Evolutionary conservation across 1,139 yeast genomes (phyloP).

Genomic region (Komagataea norvegica): DNA sequence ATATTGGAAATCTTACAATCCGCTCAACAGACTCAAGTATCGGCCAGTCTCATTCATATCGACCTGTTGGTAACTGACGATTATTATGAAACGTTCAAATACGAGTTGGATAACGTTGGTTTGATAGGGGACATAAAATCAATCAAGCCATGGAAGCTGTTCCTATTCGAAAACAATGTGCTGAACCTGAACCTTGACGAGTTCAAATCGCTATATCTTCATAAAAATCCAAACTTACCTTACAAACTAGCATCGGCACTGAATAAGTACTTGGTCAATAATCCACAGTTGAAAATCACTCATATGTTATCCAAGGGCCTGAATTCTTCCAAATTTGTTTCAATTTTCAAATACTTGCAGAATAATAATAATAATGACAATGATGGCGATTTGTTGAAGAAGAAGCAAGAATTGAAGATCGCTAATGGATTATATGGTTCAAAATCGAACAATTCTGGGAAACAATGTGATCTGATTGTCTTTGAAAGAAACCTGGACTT

Average conservation of each 20-base stretch:
- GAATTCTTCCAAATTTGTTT: slow-evolving; percentile 38
- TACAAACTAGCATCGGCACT: slow-evolving; percentile 35
- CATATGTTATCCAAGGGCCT: slow-evolving; percentile 43
- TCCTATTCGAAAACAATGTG: slow-evolving; percentile 4
- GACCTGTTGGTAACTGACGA: slow-evolving; percentile 24
- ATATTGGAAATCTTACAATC: slow-evolving; percentile 14
- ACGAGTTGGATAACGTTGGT: slow-evolving; percentile 21
- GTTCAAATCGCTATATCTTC: slow-evolving; percentile 31
- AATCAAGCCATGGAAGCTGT: slow-evolving; percentile 17
- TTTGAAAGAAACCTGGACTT: slow-evolving; percentile 76
- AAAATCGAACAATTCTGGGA: slow-evolving; percentile 27
- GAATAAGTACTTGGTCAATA: slow-evolving; percentile 29
- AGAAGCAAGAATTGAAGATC: slow-evolving; percentile 21
- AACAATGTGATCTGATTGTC: slow-evolving; percentile 56
- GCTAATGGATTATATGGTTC: slow-evolving; percentile 23
- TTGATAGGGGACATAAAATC: slow-evolving; percentile 17
- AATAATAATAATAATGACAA: slow-evolving; percentile 28
- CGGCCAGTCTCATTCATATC: slow-evolving; percentile 15
- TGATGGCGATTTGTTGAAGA: slow-evolving; percentile 26
- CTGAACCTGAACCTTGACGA: slow-evolving; percentile 17
- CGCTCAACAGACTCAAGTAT: slow-evolving; percentile 4
- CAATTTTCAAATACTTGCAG: slow-evolving; percentile 29
- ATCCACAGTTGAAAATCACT: slow-evolving; percentile 38
- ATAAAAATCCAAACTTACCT: slow-evolving; percentile 34
- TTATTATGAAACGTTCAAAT: slow-evolving; percentile 20